These are phyloP conservation scores for Heimioporus sp. DNA, from an alignment of 768 basidiomycete genomes.

Conservation along the genomic window DNA sequence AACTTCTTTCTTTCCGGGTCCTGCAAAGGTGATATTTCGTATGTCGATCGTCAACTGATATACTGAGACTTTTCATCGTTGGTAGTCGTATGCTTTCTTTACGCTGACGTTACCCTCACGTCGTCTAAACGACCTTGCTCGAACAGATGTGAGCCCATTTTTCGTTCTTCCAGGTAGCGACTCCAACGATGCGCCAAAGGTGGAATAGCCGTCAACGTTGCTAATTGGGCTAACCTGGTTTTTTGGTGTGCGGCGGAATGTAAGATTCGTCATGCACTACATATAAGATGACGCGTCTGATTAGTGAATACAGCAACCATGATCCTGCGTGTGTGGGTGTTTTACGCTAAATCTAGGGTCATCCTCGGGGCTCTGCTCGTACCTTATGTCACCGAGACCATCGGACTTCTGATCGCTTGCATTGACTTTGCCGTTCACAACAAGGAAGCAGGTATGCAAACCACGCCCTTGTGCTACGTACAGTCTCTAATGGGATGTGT, in stretches of 20 bases:
- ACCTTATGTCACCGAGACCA: background rate
- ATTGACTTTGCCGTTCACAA: background rate
- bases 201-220: background rate
- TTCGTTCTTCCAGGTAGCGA: background rate
- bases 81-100: background rate
- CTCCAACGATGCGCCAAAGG: background rate
- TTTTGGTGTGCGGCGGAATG: background rate
- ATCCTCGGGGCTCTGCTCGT: background rate
- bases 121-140: background rate
- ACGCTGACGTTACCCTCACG: too few relatives aligned
- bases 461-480: too few relatives aligned
- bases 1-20: background rate
- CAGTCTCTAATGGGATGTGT: too few relatives aligned
- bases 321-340: background rate
- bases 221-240: background rate
- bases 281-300: background rate
- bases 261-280: background rate
- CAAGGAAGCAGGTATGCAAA: background rate
- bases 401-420: background rate
- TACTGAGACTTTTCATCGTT: background rate
- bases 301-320: background rate
- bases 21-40: background rate
- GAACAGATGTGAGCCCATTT: background rate
- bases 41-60: background rate
- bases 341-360: background rate